Conservation (phyloP, 148 eudicot genomes). For the Dysphania ambrosioides region DNA sequence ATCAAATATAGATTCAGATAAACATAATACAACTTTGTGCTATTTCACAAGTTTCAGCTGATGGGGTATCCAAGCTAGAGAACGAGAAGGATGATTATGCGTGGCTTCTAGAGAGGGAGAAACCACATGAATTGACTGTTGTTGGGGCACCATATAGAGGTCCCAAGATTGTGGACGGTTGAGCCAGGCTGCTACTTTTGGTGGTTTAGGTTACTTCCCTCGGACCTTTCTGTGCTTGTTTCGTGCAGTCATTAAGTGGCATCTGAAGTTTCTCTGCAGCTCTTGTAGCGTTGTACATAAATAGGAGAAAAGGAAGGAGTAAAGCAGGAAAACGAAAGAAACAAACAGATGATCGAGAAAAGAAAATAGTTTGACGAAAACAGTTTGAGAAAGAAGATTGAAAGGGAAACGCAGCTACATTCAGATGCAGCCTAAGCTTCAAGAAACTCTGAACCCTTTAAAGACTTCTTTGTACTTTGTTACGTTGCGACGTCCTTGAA, state of each 20-base stretch:
- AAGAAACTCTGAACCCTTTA: not conserved
- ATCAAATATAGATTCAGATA: too few relatives aligned
- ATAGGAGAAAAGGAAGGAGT: slow-evolving; percentile 19
- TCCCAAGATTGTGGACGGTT: slow-evolving; percentile 46
- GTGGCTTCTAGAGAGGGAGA: slow-evolving; percentile 79
- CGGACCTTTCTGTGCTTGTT: not conserved
- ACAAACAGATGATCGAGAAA: too few relatives aligned
- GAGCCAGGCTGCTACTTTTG: not conserved
- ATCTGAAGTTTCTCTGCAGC: not conserved
- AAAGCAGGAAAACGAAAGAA: not conserved
- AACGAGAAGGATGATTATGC: slow-evolving; percentile 43
- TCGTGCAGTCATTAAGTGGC: not conserved
- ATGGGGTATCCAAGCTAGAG: slow-evolving; percentile 37
- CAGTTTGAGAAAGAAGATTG: not conserved
- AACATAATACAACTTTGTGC: not conserved
- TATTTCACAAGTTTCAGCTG: slow-evolving; percentile 29
- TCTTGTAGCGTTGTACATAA: slow-evolving; percentile 22
- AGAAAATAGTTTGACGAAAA: not conserved
- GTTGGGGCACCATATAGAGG: slow-evolving; percentile 57
- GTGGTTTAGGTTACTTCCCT: not conserved
- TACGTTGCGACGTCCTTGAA: not conserved
- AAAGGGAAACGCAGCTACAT: not conserved
- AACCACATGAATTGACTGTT: slow-evolving; percentile 50
- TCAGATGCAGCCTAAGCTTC: not conserved
- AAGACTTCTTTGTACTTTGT: not conserved